A percentile compares a stretch with the other conserved stretches of the same genome.
Conservation (phyloP, 2,329 filamentous ascomycete species). For the Aspergillus costaricaensis region DNA sequence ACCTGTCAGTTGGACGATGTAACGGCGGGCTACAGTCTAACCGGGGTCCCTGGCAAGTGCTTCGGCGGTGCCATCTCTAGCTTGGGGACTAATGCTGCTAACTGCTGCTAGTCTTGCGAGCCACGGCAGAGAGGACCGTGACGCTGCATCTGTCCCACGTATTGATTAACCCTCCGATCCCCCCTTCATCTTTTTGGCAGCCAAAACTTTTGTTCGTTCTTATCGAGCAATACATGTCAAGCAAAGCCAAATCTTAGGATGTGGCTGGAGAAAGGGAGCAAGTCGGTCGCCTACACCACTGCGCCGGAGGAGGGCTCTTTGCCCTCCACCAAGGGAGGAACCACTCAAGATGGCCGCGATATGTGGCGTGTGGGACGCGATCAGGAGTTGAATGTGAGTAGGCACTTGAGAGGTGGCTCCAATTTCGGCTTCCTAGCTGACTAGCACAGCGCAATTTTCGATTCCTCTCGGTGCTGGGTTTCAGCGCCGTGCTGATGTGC, state of each 20-base stretch:
- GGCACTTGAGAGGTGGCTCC: too few species aligned
- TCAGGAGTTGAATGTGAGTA: constrained; percentile 34
- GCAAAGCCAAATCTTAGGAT: constrained; percentile 7
- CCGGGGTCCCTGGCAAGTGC: neutral
- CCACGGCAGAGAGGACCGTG: neutral
- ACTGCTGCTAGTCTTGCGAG: neutral
- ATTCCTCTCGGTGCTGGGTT: constrained; percentile 38
- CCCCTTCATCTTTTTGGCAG: neutral
- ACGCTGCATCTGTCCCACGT: neutral
- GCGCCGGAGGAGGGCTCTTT: constrained; percentile 10
- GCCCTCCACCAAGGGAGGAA: constrained; percentile 21
- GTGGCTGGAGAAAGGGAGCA: constrained; percentile 21
- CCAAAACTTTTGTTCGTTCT: neutral
- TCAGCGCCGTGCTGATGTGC: constrained; percentile 36
- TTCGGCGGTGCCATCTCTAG: neutral
- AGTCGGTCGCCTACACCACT: constrained; percentile 6
- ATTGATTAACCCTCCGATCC: neutral
- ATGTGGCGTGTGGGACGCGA: constrained; percentile 38
- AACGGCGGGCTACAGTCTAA: neutral
- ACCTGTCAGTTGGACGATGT: neutral
- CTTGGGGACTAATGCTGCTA: too few species aligned
- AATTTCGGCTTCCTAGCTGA: neutral
- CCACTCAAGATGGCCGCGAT: constrained; percentile 33
- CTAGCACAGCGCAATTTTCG: constrained; percentile 36
- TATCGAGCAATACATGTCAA: neutral